Base-by-base conservation (phyloP, 768 basidiomycete genomes). In the Hebeloma cylindrosporum region DNA sequence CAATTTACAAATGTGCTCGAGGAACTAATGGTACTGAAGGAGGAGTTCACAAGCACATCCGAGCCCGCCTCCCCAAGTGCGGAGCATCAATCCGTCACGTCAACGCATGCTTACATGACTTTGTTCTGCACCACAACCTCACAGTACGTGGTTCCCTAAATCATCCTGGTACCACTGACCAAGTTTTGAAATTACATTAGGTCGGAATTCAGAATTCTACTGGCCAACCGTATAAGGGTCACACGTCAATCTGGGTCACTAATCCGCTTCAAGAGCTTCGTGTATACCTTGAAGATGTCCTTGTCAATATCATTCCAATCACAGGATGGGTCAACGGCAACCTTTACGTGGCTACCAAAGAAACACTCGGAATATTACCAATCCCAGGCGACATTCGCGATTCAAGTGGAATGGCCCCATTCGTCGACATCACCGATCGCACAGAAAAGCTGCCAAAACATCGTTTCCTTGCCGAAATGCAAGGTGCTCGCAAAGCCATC, bases 1-100 rank as follows among this genome's bases (percentile, higher is more conserved):
- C 59, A 0, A 48, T 64, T 3, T 66, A 62, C 22, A 47, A 47
- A 0, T 65, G 65, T 43, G 37, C 51, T 4, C 46, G 57, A 2
- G 66, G 66, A 1, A 69, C 69, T 2, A 69, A 68, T 18, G 39
- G 33, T 7, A 62, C 61, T 10, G 63, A 70, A 48, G 66, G 69
- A 21, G 64, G 65, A 8, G 61, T 71, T 5, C 68, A 71, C 38
- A 57, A 54, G 0, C 62, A 61, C 40, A 40, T 67, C 7, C 46
- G 43, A 2, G 35, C 55, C 23, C 48, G 41, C 7, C 26, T 61
- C 5, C 63, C 58, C 8, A 50, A 46, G 2, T 64, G 47, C 25
- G 60, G 57, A 7, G 56, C 43, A 5, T 65, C 64, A 7, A 29
- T 58, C 1, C 42, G 45, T 1, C 58, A 64, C 51, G 41, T 51